phyloP scores from a whole-genome alignment of 371 early-diverging fungal genomes.

The Rhizopus stolonifer region DNA sequence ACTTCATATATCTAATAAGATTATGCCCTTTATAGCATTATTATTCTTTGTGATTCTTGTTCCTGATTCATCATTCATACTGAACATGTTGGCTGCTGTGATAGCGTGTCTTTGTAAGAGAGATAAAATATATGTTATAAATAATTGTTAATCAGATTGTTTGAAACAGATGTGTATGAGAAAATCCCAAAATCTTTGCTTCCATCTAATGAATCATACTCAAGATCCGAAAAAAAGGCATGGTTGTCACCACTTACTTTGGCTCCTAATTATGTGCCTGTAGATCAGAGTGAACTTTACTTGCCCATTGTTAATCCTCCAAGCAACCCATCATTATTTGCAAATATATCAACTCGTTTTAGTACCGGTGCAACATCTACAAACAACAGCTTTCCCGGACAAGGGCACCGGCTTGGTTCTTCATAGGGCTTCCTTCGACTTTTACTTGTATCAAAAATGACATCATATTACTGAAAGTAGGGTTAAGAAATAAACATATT shows the following conservation, averaged over 20 bases:
- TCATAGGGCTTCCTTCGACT: no score
- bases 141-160: background rate
- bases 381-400: constrained; percentile 11
- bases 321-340: background rate
- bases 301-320: constrained; percentile 18
- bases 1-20: constrained; percentile 26
- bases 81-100: constrained; percentile 16
- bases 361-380: background rate
- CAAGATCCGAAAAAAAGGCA: constrained; percentile 11
- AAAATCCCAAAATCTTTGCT: constrained; percentile 10
- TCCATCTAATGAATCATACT: constrained; percentile 16
- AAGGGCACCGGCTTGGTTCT: constrained; percentile 20
- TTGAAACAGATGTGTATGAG: constrained; percentile 15
- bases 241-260: constrained; percentile 14
- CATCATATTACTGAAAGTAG: no score
- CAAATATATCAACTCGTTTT: background rate
- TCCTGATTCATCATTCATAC: constrained; percentile 20
- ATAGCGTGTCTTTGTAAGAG: constrained; percentile 23
- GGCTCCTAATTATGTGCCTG: constrained; percentile 19
- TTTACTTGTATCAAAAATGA: no score
- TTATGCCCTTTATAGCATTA: constrained; percentile 23
- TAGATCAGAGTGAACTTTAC: constrained; percentile 14
- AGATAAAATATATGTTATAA: background rate
- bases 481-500: no score
- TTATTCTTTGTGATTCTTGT: constrained; percentile 25